Base-by-base conservation (phyloP, 768 basidiomycete genomes). In the Amanita rubescens region DNA sequence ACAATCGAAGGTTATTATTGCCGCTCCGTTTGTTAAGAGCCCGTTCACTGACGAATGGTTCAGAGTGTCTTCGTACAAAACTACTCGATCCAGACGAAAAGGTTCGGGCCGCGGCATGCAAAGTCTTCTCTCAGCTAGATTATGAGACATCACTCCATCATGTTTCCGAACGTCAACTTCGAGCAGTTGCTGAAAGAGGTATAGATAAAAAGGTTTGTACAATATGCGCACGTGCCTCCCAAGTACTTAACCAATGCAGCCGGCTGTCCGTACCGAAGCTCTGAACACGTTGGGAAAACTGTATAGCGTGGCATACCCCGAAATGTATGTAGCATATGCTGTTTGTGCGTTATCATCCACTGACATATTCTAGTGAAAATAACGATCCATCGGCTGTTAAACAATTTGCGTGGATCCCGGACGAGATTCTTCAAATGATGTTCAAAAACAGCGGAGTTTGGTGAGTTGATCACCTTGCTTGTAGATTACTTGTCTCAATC, bases 381-480 rank as follows among this genome's bases (percentile, higher is more conserved):
- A 81, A 83, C 37, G 90, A 93, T 51, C 68, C 76, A 2, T 72
- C 79, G 1, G 92, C 92, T 1, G 75, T 85, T 27, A 61, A 71
- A 14, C 89, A 94, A 43, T 97, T 98, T 62, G 82, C 81, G 0
- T 99, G 96, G 96, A 97, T 99, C 56, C 94, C 96, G 0, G 76
- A 85, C 24, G 72, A 76, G 37, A 72, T 98, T 27, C 71, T 94
- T 8, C 74, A 75, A 38, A 76, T 78, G 56, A 72, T 76, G 8
- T 67, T 72, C n/a, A 65, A 76, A 15, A 76, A 72, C 12, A 34
- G 66, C 0, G 87, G 90, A 60, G 74, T 82, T 39, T 79, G 81
- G 84, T 87, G 57, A 49, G 75, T 34, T 32, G 11, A 9, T 8
- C 47, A 14, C 12, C 48, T 34, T 14, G 27, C 24, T 22, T 2